These are phyloP conservation scores for Chrysosporium keratinophilum DNA, from an alignment of 2,329 filamentous ascomycete species.

Conservation along the genomic window DNA sequence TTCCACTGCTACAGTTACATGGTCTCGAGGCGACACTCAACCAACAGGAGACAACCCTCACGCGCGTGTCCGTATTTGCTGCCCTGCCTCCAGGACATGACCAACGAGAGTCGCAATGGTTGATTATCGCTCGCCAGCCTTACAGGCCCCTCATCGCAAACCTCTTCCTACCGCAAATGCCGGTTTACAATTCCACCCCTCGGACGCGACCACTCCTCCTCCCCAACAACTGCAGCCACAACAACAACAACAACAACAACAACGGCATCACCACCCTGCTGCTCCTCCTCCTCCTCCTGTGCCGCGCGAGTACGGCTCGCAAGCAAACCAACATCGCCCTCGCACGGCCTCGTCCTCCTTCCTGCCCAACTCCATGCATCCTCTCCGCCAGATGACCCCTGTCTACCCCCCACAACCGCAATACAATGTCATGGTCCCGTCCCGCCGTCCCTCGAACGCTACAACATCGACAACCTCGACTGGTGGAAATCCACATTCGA, in stretches of 20 bases:
- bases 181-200: conserved; percentile 16
- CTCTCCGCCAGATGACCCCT: conserved; percentile 9
- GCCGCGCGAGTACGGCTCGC: not conserved
- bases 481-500: conserved; percentile 24
- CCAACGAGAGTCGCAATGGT: conserved; percentile 10
- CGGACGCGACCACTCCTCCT: not conserved
- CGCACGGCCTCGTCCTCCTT: conserved; percentile 15
- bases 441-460: conserved; percentile 32
- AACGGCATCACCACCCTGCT: not conserved
- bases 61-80: conserved; percentile 4
- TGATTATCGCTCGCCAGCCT: conserved; percentile 17
- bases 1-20: not conserved
- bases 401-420: conserved; percentile 11
- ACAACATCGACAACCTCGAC: conserved; percentile 35
- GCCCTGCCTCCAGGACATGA: not conserved
- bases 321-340: conserved; percentile 13
- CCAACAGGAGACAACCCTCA: not conserved
- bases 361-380: conserved; percentile 14
- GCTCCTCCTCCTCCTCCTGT: too few relatives aligned
- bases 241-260: conserved; percentile 1
- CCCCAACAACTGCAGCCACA: not conserved
- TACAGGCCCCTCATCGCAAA: conserved; percentile 17
- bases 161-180: conserved; percentile 15
- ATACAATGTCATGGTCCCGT: conserved; percentile 13
- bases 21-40: not conserved